These are phyloP conservation scores for Talaromyces ruber DNA, from an alignment of 495 filamentous ascomycete species.

Conservation along the genomic window DNA sequence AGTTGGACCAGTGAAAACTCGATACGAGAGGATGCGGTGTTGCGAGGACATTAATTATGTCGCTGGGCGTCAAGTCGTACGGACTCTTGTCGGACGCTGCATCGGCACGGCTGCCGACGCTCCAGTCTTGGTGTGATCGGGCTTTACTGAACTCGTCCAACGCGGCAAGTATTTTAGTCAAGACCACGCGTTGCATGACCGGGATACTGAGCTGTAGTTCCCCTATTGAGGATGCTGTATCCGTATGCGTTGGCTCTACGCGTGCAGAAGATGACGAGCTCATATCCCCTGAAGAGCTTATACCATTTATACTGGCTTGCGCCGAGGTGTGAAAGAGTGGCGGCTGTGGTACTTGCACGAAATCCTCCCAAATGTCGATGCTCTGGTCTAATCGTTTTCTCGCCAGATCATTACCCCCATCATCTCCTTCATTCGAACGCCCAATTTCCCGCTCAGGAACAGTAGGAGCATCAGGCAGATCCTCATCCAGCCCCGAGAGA, in stretches of 20 bases:
- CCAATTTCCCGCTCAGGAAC: not conserved
- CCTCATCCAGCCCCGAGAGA: not conserved
- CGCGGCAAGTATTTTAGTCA: not conserved
- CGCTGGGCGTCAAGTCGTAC: not conserved
- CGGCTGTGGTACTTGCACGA: not conserved
- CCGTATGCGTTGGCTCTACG: not conserved
- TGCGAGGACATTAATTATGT: not conserved
- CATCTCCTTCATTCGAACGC: not conserved
- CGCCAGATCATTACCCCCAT: not conserved
- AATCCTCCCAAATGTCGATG: not conserved
- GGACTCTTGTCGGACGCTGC: not conserved
- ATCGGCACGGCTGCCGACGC: not conserved
- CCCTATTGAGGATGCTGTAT: not conserved
- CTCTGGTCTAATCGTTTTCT: not conserved
- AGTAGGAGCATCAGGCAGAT: not conserved
- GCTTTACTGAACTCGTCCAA: not conserved
- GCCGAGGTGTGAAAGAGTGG: not conserved
- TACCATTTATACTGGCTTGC: not conserved
- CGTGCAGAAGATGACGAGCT: not conserved
- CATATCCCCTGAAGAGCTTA: not conserved
- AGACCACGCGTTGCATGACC: not conserved
- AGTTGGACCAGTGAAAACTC: not conserved
- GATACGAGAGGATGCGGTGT: not conserved
- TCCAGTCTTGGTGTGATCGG: not conserved
- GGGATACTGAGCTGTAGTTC: not conserved